phyloP scores from a whole-genome alignment of 306 rosid species.

The Glycine soja region DNA sequence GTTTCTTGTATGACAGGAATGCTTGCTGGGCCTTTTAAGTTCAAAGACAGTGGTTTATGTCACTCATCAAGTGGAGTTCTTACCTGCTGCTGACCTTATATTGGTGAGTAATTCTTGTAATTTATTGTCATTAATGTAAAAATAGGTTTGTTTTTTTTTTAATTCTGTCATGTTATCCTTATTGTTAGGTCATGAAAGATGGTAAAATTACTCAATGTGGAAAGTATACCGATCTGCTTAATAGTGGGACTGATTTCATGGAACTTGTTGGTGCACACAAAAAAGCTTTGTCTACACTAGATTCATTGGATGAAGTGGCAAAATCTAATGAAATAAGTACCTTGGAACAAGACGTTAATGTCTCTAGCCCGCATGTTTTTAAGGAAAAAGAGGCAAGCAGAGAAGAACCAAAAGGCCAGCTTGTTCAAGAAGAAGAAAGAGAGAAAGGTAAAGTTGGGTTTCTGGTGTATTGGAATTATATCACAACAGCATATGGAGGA shows the following conservation, averaged over 20 bases:
- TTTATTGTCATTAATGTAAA: neutral
- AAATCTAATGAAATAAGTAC: conserved; percentile 41
- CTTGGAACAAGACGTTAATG: conserved; percentile 43
- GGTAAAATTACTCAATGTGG: conserved; percentile 80
- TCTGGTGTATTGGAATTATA: conserved; percentile 74
- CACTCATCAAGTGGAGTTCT: conserved; percentile 89
- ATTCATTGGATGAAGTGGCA: conserved; percentile 48
- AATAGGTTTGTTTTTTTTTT: neutral
- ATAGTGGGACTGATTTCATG: conserved; percentile 73
- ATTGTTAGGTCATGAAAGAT: conserved; percentile 80
- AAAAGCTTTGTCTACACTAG: conserved; percentile 71
- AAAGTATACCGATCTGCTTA: conserved; percentile 67
- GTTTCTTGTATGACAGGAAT: conserved; percentile 60
- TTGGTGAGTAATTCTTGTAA: conserved; percentile 54
- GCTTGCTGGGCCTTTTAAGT: conserved; percentile 67
- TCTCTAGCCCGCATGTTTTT: conserved; percentile 38
- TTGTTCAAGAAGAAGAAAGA: conserved; percentile 93
- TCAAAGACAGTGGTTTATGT: conserved; percentile 77
- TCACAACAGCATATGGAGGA: conserved; percentile 80
- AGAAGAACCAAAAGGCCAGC: conserved; percentile 60
- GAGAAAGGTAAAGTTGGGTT: conserved; percentile 83
- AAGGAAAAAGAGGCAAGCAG: conserved; percentile 48
- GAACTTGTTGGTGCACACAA: conserved; percentile 86
- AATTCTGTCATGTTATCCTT: neutral
- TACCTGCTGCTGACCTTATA: conserved; percentile 77